Conservation (phyloP, 176 grass and related monocot species). For the Aegilops tauschii region DNA sequence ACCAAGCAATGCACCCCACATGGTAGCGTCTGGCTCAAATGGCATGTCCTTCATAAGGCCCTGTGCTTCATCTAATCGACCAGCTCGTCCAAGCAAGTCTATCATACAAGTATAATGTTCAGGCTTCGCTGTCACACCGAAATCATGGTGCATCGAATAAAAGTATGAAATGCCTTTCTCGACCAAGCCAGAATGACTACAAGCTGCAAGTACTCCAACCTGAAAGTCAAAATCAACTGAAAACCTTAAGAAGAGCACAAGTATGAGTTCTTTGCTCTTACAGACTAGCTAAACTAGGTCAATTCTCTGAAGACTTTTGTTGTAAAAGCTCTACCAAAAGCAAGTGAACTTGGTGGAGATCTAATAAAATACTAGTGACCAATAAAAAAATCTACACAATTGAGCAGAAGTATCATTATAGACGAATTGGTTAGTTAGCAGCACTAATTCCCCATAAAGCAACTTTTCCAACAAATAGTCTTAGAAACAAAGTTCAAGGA, state of each 20-base stretch:
- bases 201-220: constrained; percentile 88
- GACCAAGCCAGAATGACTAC: constrained; percentile 82
- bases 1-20: constrained; percentile 92
- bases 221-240: constrained; percentile 35
- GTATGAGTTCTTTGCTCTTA: not conserved
- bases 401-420: not conserved
- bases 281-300: not conserved
- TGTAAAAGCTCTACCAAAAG: constrained; percentile 15
- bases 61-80: constrained; percentile 72
- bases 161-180: constrained; percentile 88
- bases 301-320: not conserved
- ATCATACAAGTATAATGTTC: constrained; percentile 96
- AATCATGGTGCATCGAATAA: constrained; percentile 66
- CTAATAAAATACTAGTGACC: not conserved
- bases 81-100: constrained; percentile 85
- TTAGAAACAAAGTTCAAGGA: not conserved
- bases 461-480: not conserved
- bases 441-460: constrained; percentile 5
- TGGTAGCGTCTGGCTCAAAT: constrained; percentile 83
- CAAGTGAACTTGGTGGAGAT: not conserved
- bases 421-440: not conserved
- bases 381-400: not conserved
- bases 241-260: constrained; percentile 11
- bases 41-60: constrained; percentile 77
- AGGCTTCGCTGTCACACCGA: constrained; percentile 70